A percentile compares a stretch with the other conserved stretches of the same genome.
Conservation (phyloP, 768 basidiomycete genomes). For the Brasilioporus rufonigricans region DNA sequence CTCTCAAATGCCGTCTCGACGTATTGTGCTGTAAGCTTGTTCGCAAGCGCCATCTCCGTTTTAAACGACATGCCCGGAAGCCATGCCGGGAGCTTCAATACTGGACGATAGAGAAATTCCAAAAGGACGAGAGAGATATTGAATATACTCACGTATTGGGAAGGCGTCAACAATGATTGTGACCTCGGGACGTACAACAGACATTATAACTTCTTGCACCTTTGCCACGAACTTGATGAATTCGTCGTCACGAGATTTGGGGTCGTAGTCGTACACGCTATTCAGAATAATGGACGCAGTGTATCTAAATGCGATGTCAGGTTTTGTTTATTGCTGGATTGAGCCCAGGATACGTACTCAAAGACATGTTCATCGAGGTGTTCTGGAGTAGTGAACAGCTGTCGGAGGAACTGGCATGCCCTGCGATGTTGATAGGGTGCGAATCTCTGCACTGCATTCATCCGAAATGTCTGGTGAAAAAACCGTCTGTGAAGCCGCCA, state of each 20-base stretch:
- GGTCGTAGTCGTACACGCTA: slow-evolving; percentile 14
- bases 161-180: background rate
- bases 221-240: background rate
- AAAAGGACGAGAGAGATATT: background rate
- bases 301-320: background rate
- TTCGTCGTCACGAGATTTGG: slow-evolving; percentile 1
- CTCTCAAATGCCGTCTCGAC: background rate
- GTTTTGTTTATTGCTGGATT: background rate
- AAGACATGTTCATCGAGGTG: background rate
- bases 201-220: background rate
- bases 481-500: slow-evolving; percentile 15
- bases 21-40: background rate
- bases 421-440: slow-evolving; percentile 26
- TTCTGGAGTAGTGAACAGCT: slow-evolving; percentile 31
- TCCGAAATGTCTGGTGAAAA: slow-evolving; percentile 22
- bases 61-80: slow-evolving; percentile 9
- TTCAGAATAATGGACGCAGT: slow-evolving; percentile 4
- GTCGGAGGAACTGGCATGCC: slow-evolving; percentile 28
- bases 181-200: slow-evolving; percentile 3
- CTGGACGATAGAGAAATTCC: background rate
- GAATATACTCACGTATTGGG: slow-evolving; percentile 1
- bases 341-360: slow-evolving; percentile 28
- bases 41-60: background rate
- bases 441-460: slow-evolving; percentile 17
- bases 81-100: slow-evolving; percentile 16